Percentiles rank a stretch among this genome's conserved stretches.
Evolutionary conservation across 148 eudicot species (phyloP).

Genomic region (Chenopodium berlandieri): DNA sequence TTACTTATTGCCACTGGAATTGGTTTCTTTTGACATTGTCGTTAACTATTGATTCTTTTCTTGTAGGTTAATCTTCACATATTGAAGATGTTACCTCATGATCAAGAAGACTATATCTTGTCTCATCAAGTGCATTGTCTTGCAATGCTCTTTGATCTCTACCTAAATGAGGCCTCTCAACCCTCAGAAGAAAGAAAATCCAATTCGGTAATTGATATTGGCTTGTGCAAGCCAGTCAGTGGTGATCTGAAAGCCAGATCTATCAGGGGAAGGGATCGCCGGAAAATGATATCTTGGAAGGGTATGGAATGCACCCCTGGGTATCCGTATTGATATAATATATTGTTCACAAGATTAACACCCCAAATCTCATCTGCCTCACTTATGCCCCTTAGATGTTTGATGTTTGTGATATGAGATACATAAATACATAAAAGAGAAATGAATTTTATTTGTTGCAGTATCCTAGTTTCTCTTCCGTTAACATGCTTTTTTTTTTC

Average conservation of each 20-base stretch:
- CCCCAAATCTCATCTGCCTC: too few relatives aligned
- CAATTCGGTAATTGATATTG: constrained; percentile 63
- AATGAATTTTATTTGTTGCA: too few relatives aligned
- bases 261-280: constrained; percentile 78
- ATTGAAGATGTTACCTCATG: constrained; percentile 54
- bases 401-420: too few relatives aligned
- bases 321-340: constrained; percentile 47
- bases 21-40: neutral
- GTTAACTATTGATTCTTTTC: neutral
- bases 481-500: too few relatives aligned
- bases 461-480: too few relatives aligned
- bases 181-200: constrained; percentile 40
- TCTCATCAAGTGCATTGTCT: constrained; percentile 80
- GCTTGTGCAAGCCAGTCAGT: constrained; percentile 65
- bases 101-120: constrained; percentile 60
- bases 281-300: constrained; percentile 91
- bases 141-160: constrained; percentile 89
- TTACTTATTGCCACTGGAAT: neutral
- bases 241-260: constrained; percentile 68
- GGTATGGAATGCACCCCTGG: constrained; percentile 59
- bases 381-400: too few relatives aligned
- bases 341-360: neutral
- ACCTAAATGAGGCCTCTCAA: constrained; percentile 51
- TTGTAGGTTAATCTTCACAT: constrained; percentile 76
- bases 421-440: too few relatives aligned